phyloP scores from a whole-genome alignment of 306 rosid species.

The Astragalus glycyphyllos region DNA sequence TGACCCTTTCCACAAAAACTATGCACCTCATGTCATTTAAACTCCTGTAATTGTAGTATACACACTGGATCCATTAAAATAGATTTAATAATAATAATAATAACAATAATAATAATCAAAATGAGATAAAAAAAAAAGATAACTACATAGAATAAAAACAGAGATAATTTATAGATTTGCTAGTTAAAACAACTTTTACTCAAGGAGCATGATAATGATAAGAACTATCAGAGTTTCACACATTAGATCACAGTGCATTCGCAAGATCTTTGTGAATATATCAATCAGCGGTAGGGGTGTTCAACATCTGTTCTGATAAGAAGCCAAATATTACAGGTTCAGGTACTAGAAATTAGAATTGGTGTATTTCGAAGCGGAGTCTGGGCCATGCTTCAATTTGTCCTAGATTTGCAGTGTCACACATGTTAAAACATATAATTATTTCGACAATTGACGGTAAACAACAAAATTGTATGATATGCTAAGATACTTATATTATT shows the following conservation, averaged over 20 bases:
- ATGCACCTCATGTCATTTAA: constrained; percentile 77
- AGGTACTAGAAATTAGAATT: neutral
- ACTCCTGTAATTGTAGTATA: constrained; percentile 47
- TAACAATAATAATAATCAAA: neutral
- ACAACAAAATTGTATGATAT: neutral
- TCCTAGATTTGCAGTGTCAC: neutral
- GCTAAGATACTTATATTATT: neutral
- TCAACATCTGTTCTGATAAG: neutral
- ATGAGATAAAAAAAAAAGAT: constrained; percentile 1
- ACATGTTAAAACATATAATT: neutral
- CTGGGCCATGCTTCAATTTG: neutral
- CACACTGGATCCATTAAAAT: constrained; percentile 30
- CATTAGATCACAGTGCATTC: neutral
- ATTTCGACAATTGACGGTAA: neutral
- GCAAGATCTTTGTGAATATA: constrained; percentile 13
- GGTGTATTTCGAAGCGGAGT: too few relatives aligned
- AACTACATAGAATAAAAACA: neutral
- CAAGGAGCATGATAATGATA: neutral
- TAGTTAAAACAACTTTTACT: neutral
- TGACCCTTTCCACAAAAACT: constrained; percentile 80
- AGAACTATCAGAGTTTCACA: neutral
- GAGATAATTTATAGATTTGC: neutral
- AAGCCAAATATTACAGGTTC: neutral
- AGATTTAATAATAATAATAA: neutral
- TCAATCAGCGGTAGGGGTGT: neutral